Percentiles rank a stretch among this genome's conserved stretches.
Conservation (phyloP, 1,139 yeast genomes). For the Diutina rugosa region DNA sequence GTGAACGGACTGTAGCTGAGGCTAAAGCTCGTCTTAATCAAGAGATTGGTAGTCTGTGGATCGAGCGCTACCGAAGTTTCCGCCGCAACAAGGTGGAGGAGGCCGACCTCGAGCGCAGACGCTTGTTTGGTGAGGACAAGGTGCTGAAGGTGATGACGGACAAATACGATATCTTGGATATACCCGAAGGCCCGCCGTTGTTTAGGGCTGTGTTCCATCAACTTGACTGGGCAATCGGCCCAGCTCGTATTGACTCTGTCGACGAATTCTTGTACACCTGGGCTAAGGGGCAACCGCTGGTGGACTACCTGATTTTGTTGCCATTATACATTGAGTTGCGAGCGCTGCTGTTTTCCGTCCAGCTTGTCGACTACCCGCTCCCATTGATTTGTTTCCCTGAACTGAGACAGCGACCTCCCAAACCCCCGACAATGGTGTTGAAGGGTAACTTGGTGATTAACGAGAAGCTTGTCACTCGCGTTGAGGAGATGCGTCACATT, state of each 20-base stretch:
- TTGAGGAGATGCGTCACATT: constrained; percentile 31
- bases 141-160: constrained; percentile 17
- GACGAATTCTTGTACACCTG: constrained; percentile 22
- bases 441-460: constrained; percentile 29
- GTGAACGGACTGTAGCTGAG: constrained; percentile 15
- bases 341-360: constrained; percentile 19
- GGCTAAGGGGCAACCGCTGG: constrained; percentile 30
- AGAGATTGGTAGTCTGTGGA: constrained; percentile 65
- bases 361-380: constrained; percentile 26
- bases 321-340: constrained; percentile 21
- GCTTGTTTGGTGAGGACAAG: constrained; percentile 25
- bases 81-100: constrained; percentile 12
- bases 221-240: constrained; percentile 18
- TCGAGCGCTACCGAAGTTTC: constrained; percentile 21
- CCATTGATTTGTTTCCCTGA: constrained; percentile 30
- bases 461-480: constrained; percentile 21
- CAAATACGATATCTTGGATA: constrained; percentile 24
- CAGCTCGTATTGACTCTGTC: constrained; percentile 15
- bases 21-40: constrained; percentile 24
- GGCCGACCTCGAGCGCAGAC: constrained; percentile 15
- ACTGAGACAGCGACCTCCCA: constrained; percentile 4
- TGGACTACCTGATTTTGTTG: constrained; percentile 24
- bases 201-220: constrained; percentile 19
- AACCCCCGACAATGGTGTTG: constrained; percentile 17
- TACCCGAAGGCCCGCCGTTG: constrained; percentile 23